Percentiles rank a stretch among this genome's conserved stretches.
Evolutionary conservation across 225 moss, liverwort and hornwort genomes (phyloP).

Genomic region (Thuidium tamariscinum): DNA sequence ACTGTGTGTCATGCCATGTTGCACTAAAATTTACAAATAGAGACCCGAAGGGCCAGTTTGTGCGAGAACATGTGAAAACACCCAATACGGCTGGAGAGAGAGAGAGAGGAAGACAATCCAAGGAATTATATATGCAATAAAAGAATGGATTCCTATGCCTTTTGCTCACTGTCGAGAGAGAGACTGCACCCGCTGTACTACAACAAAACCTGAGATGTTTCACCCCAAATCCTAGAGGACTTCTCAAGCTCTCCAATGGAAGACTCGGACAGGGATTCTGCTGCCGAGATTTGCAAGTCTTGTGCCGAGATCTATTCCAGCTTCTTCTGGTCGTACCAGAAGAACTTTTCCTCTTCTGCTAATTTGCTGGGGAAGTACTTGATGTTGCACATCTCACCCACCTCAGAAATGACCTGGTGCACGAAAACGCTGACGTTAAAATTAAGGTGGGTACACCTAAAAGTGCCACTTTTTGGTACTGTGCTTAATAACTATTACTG

Average conservation of each 20-base stretch:
- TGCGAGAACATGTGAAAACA: constrained; percentile 24
- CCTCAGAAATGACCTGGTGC: constrained; percentile 73
- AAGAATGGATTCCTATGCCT: constrained; percentile 1
- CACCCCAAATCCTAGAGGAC: not conserved
- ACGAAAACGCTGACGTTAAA: not conserved
- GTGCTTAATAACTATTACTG: no score
- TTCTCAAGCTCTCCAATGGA: not conserved
- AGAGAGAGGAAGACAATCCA: constrained; percentile 12
- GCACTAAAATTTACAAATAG: constrained; percentile 19
- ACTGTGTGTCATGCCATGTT: not conserved
- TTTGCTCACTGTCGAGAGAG: not conserved
- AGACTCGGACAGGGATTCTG: not conserved
- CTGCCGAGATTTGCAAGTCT: not conserved
- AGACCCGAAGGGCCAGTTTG: not conserved
- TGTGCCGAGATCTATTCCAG: constrained; percentile 16
- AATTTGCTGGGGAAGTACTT: constrained; percentile 52
- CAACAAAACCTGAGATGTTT: not conserved
- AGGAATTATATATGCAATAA: not conserved
- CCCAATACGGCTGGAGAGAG: constrained; percentile 1
- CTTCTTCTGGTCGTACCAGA: constrained; percentile 37
- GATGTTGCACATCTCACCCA: constrained; percentile 73
- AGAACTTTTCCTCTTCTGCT: constrained; percentile 15
- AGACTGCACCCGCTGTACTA: not conserved
- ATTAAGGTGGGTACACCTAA: not conserved
- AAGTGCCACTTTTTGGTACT: no score